Evolutionary conservation across 345 rosid species (phyloP), one percentile per base, ranked within the genome.

Genomic region (Erucastrum elatum): DNA sequence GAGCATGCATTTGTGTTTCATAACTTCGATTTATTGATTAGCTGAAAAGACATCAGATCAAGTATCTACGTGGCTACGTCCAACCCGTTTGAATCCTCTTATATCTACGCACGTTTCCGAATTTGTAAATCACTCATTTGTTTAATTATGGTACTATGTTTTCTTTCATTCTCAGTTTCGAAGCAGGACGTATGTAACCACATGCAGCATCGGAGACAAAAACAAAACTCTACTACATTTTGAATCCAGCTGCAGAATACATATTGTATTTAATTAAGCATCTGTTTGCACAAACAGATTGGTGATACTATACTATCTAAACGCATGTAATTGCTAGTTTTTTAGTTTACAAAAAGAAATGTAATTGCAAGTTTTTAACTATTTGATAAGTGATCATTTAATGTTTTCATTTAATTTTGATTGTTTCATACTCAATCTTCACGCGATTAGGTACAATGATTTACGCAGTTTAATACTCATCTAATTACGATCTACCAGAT

Each of bases 341-440:
- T n/a, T n/a, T n/a, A n/a, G n/a, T n/a, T 21, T n/a, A n/a, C n/a
- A n/a, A n/a, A n/a, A n/a, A n/a, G n/a, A n/a, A n/a, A n/a, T n/a
- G n/a, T n/a, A n/a, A n/a, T n/a, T n/a, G n/a, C n/a, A n/a, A n/a
- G n/a, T n/a, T n/a, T 56, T 65, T 35, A 16, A 29, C 30, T 30
- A 64, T 51, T 39, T 64, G 56, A 35, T 65, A 53, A 34, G 25
- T 26, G 16, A 12, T 13, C 15, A 13, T 64, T 34, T 21, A 12
- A 33, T 51, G 41, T 51, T 55, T 49, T 51, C 71, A 65, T 25
- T 49, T 66, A 56, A 66, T 75, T 67, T 66, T 75, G 51, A 68
- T 59, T 41, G 68, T 33, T 68, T 46, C 16, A 3, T 33, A 62
- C 62, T 31, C 69, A 76, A 76, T 31, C 37, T 2, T 8, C 51